Percentiles rank a stretch among this genome's conserved stretches.
These are phyloP conservation scores for Alternaria tenuissima DNA, from an alignment of 2,329 filamentous ascomycete genomes.

Conservation along the genomic window DNA sequence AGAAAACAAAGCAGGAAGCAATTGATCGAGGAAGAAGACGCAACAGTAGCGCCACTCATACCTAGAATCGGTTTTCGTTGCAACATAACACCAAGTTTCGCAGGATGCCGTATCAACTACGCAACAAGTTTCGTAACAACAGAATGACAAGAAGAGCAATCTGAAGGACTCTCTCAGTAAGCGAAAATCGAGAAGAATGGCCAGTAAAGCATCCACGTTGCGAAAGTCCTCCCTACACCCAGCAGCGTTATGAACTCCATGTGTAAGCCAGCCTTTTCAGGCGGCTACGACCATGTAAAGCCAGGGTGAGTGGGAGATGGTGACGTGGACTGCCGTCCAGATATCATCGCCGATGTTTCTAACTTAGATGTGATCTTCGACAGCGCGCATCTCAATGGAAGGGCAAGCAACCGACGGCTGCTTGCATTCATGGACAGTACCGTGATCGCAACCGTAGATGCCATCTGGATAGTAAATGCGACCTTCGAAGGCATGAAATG, in stretches of 20 bases:
- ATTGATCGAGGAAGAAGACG: not conserved
- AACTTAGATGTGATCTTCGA: not conserved
- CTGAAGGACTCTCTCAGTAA: not conserved
- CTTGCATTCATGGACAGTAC: not conserved
- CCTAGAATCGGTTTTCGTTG: not conserved
- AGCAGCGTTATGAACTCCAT: not conserved
- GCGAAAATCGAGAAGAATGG: not conserved
- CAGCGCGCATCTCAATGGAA: not conserved
- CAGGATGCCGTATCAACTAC: not conserved
- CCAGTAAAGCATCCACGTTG: not conserved
- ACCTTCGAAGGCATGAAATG: not conserved
- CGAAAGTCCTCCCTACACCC: not conserved
- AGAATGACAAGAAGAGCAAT: not conserved
- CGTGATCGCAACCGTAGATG: not conserved
- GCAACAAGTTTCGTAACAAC: not conserved
- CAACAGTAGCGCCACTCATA: not conserved
- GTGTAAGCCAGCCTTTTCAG: not conserved
- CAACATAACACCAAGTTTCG: not conserved
- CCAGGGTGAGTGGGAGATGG: not conserved
- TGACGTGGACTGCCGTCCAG: not conserved
- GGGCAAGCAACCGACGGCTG: not conserved
- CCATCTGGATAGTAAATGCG: not conserved
- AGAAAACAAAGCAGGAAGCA: not conserved
- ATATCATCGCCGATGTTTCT: not conserved
- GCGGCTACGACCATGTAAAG: not conserved